Evolutionary conservation across 768 basidiomycete genomes (phyloP).

Genomic region (Amanita jacksonii): DNA sequence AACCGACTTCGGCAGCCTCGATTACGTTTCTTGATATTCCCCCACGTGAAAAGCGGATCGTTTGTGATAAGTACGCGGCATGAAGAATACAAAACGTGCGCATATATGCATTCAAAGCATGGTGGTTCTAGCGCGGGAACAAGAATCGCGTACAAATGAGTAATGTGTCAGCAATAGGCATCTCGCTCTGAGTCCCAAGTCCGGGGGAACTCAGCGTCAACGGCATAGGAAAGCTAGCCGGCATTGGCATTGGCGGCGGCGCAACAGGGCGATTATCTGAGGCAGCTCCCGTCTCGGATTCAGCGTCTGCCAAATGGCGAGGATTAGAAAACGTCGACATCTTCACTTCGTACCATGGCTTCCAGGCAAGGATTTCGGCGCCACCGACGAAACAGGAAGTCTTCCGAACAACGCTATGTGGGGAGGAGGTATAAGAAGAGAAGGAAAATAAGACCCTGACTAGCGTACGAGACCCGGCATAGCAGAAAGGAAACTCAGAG

Average conservation of each 20-base stretch:
- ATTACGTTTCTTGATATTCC: no score
- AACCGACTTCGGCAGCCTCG: no score
- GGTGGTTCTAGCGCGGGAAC: no score
- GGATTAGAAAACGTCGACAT: no score
- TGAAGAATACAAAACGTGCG: no score
- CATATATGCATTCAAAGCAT: no score
- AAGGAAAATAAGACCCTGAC: conserved; percentile 3
- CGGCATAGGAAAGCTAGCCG: conserved; percentile 5
- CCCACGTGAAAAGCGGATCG: no score
- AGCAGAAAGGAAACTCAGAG: no score
- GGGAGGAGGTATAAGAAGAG: not conserved
- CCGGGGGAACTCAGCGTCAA: not conserved
- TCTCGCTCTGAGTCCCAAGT: not conserved
- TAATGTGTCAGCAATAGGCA: not conserved
- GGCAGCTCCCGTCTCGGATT: not conserved
- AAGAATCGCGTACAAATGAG: not conserved
- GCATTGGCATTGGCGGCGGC: not conserved
- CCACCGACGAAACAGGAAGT: not conserved
- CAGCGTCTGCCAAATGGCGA: not conserved
- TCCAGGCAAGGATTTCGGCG: not conserved
- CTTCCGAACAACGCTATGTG: not conserved
- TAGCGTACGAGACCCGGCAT: not conserved
- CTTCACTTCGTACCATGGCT: conserved; percentile 7
- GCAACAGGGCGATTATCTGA: not conserved
- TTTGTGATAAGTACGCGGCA: no score